Base-by-base conservation (phyloP, 192 early-diverging fungal species). In the Umbelopsis isabellina region DNA sequence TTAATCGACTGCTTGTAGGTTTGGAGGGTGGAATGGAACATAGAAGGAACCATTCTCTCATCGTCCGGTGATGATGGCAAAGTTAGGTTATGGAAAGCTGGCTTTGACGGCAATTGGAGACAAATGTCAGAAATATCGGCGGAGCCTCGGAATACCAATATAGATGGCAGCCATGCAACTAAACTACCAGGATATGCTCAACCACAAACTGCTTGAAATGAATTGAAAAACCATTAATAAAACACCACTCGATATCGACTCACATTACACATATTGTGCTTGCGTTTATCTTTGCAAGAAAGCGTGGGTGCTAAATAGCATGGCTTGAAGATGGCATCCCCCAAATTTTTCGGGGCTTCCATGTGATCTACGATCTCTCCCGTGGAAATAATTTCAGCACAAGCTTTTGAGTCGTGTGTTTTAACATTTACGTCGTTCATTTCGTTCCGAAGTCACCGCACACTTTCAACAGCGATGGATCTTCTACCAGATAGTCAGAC, bases 1-100 rank as follows among this genome's bases (percentile, higher is more conserved):
- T 27, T 2, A 5, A 9, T 41, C 37, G 10, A 52, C 25, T 12
- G 6, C 18, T 20, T 33, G 11, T 53, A 90, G 86, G 89, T 94
- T 2, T 95, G 94, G 94, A 72, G 89, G 15, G 92, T 93, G 0
- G 86, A 91, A 61, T 96, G 94, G 94, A 96, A 96, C 76, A 75
- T 94, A 10, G 92, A 90, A 4, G 93, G 93, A 3, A 94, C 93
- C 0, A 88, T 92, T 44, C 75, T 94, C 9, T 86, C 88, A 10
- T 90, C 89, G 8, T 90, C 90, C 61, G 94, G 94, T 6, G 91
- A 92, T 67, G 94, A 94, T 75, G 93, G 94, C 22, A 91, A 82
- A 71, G 84, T 96, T 23, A 82, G 91, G 0, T 72, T 95, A 41
- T 95, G 94, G 94, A 93, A 91, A 68, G 85, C 89, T 82, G 84